Evolutionary conservation across 495 filamentous ascomycete species (phyloP).

Genomic region (Penicillium waksmanii): DNA sequence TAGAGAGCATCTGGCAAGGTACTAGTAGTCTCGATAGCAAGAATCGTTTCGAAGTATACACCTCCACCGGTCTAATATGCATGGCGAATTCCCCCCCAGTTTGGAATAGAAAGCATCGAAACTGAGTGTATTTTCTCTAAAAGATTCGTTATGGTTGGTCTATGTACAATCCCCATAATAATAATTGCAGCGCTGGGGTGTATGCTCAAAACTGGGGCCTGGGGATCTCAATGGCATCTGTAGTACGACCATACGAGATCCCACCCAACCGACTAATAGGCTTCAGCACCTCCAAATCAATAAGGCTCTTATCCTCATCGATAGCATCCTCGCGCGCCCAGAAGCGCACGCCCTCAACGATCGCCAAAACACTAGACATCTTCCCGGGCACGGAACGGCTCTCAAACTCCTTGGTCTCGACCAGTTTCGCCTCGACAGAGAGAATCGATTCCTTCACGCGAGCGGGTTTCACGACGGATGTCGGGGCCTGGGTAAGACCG

Average conservation of each 20-base stretch:
- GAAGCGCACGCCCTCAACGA: slow-evolving; percentile 85
- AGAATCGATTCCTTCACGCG: slow-evolving; percentile 83
- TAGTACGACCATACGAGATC: slow-evolving; percentile 75
- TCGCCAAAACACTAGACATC: slow-evolving; percentile 71
- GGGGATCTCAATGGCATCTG: slow-evolving; percentile 75
- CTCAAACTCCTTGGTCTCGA: slow-evolving; percentile 76
- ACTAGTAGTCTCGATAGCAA: too few species aligned
- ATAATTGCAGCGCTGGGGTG: too few species aligned
- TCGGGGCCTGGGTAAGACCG: slow-evolving; percentile 74
- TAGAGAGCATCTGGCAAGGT: too few species aligned
- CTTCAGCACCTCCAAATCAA: slow-evolving; percentile 71
- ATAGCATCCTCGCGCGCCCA: slow-evolving; percentile 91
- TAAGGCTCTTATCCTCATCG: slow-evolving; percentile 69
- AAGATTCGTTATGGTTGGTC: too few species aligned
- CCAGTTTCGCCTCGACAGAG: slow-evolving; percentile 76
- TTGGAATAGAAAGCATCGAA: too few species aligned
- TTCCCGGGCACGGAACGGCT: slow-evolving; percentile 67
- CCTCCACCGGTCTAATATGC: not conserved
- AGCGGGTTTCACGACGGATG: slow-evolving; percentile 66
- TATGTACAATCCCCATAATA: too few species aligned
- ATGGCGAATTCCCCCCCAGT: too few species aligned
- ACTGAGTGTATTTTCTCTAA: too few species aligned
- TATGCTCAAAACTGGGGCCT: slow-evolving; percentile 52
- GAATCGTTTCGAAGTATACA: not conserved
- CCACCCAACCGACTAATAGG: slow-evolving; percentile 83